Evolutionary conservation across 192 early-diverging fungal species (phyloP).

Genomic region (Entomortierella parvispora): DNA sequence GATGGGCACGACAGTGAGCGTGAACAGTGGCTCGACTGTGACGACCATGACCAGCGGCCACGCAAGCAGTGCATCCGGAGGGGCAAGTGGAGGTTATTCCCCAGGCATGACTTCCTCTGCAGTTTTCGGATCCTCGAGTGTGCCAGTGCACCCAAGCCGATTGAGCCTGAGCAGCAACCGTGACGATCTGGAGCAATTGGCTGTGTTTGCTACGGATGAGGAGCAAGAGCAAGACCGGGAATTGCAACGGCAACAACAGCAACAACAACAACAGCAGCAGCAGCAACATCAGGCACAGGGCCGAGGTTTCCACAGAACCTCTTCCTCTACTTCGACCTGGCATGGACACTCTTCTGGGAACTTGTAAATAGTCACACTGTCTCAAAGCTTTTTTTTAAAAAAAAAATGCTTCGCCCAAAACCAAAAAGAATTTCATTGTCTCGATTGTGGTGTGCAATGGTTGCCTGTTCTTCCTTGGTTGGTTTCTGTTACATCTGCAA

Average conservation of each 20-base stretch:
- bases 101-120: constrained; percentile 19
- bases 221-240: constrained; percentile 25
- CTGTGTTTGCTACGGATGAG: constrained; percentile 54
- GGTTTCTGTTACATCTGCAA: no score
- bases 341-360: constrained; percentile 21
- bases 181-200: constrained; percentile 45
- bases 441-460: no score
- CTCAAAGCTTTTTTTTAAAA: no score
- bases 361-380: constrained; percentile 16
- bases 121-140: constrained; percentile 21
- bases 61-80: no score
- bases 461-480: no score
- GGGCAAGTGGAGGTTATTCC: constrained; percentile 1
- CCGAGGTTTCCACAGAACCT: constrained; percentile 27
- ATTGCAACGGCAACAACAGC: constrained; percentile 13
- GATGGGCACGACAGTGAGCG: constrained; percentile 39
- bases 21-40: constrained; percentile 8
- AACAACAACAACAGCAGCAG: constrained; percentile 25
- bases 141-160: constrained; percentile 35
- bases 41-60: not conserved
- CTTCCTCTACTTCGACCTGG: constrained; percentile 41
- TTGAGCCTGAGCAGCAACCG: constrained; percentile 39
- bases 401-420: no score
- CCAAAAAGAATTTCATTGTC: no score
- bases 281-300: constrained; percentile 10